A percentile compares a stretch with the other conserved stretches of the same genome.
These are phyloP conservation scores for Fusarium ambrosium DNA, from an alignment of 2,329 filamentous ascomycete genomes.

Conservation along the genomic window DNA sequence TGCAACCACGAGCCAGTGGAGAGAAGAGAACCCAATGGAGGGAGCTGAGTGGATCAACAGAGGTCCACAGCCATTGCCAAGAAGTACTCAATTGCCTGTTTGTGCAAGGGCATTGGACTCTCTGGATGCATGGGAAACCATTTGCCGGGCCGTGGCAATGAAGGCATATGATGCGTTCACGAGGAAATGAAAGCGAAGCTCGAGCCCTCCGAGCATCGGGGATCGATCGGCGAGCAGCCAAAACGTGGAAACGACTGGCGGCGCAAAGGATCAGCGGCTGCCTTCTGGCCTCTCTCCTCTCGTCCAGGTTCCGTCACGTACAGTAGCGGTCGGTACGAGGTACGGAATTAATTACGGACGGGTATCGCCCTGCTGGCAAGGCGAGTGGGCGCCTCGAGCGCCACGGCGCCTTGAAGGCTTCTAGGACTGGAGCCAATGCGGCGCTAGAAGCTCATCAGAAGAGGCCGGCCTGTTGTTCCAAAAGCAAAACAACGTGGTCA, in stretches of 20 bases:
- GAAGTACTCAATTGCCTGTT: not conserved
- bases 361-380: slow-evolving; percentile 12
- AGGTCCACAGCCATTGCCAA: slow-evolving; percentile 3
- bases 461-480: slow-evolving; percentile 15
- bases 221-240: not conserved
- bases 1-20: slow-evolving; percentile 12
- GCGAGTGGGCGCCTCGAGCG: not conserved
- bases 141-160: not conserved
- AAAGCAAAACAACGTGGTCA: slow-evolving; percentile 28
- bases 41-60: not conserved
- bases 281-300: not conserved
- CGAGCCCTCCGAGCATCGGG: not conserved
- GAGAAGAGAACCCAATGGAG: not conserved
- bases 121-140: not conserved
- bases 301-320: not conserved
- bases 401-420: slow-evolving; percentile 3
- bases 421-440: slow-evolving; percentile 10
- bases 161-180: not conserved
- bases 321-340: not conserved
- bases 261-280: not conserved
- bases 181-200: not conserved
- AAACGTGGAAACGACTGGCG: not conserved
- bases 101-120: not conserved
- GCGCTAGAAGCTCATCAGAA: slow-evolving; percentile 32
- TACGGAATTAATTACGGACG: slow-evolving; percentile 15